Base-by-base conservation (phyloP, 208 protist genomes). In the Tritrichomonas foetus region DNA sequence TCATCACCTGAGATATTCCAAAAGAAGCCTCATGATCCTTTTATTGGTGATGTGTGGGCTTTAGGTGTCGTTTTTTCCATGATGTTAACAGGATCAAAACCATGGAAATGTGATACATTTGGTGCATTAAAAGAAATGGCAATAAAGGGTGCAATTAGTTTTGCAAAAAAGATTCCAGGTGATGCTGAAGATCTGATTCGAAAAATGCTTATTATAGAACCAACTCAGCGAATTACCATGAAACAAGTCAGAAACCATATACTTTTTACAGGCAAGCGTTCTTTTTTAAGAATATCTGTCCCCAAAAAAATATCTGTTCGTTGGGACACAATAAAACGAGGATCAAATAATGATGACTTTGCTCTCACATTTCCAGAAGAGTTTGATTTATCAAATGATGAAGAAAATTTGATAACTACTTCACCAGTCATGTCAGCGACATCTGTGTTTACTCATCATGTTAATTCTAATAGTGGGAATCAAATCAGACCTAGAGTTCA, bases 1-100 rank as follows among this genome's bases (percentile, higher is more conserved):
- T 50, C 74, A n/a, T 33, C 74, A 82, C 74, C 74, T 33, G 74
- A 82, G 22, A 82, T 82, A 82, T 82, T 82, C 41, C 41, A 47
- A 53, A 3, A 36, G 22, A 82, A 82, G 41, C 41, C 74, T 50
- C n/a, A 82, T 53, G 74, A 82, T 82, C 74, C 74, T 50, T 50
- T 82, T 82, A 82, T 50, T 50, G 74, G 41, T 8, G 74, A 82
- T 82, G 33, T 47, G 47, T 82, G 74, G 74, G 33, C 74, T 16
- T 36, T 82, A 22, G 74, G 74, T 53, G 41, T 82, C 5, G 41
- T 50, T 50, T 82, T 82, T 82, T 33, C 74, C 20, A 82, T 82
- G n/a, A 49, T 82, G 74, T n/a, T 50, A 8, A 82, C 33, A 16
- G 74, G 74, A 50, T 47, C 3, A 9, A 50, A 33, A 0, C 74